Evolutionary conservation across 148 eudicot genomes (phyloP).

Genomic region (Silene latifolia): DNA sequence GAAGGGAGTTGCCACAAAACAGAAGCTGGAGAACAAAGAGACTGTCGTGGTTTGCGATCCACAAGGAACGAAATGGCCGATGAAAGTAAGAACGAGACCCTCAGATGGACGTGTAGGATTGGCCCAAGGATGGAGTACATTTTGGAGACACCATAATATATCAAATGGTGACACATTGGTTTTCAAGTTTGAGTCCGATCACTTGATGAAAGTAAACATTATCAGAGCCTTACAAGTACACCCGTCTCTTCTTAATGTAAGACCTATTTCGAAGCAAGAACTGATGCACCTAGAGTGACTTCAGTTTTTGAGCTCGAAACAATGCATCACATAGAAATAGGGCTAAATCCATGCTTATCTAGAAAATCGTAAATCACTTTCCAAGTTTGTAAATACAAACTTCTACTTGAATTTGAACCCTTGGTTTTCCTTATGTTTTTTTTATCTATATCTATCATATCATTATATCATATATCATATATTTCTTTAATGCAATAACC

Average conservation of each 20-base stretch:
- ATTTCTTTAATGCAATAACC: no score
- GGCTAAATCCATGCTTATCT: not conserved
- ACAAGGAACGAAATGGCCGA: slow-evolving; percentile 20
- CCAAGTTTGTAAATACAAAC: not conserved
- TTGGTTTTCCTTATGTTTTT: no score
- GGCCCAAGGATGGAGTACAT: slow-evolving; percentile 24
- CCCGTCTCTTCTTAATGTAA: not conserved
- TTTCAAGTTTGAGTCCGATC: slow-evolving; percentile 27
- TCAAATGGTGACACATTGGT: slow-evolving; percentile 19
- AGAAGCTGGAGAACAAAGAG: slow-evolving; percentile 14
- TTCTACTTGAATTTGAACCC: not conserved
- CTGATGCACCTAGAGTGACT: not conserved
- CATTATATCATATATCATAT: no score
- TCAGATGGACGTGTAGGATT: slow-evolving; percentile 25
- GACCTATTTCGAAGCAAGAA: slow-evolving; percentile 9
- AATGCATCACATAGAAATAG: not conserved
- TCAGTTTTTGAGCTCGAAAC: no score
- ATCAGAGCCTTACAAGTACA: not conserved
- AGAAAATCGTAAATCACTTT: not conserved
- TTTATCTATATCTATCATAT: no score
- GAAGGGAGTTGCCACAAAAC: slow-evolving; percentile 18
- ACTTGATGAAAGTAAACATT: slow-evolving; percentile 22
- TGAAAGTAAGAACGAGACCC: slow-evolving; percentile 19
- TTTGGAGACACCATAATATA: slow-evolving; percentile 13
- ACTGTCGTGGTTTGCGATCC: slow-evolving; percentile 7